These are phyloP conservation scores for Linum tenue DNA, from an alignment of 345 rosid genomes.

Conservation along the genomic window DNA sequence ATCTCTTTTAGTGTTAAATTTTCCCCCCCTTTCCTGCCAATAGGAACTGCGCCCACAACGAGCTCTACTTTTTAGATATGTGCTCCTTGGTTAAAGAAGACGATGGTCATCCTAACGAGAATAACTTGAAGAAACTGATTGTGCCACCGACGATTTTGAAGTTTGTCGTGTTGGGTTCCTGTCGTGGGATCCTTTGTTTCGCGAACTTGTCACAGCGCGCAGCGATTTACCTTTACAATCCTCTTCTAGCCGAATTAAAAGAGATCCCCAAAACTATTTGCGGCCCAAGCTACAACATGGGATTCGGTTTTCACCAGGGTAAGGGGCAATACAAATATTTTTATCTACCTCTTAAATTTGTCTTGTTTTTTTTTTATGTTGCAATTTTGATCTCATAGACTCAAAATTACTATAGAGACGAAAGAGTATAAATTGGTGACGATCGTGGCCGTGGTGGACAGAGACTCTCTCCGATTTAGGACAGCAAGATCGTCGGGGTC, in stretches of 20 bases:
- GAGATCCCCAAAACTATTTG: background rate
- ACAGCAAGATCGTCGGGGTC: background rate
- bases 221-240: background rate
- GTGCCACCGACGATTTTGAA: conserved; percentile 32
- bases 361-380: background rate
- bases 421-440: background rate
- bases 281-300: background rate
- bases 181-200: background rate
- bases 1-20: too few species aligned
- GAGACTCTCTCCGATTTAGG: background rate
- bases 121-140: conserved; percentile 28
- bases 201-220: background rate
- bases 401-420: background rate
- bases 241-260: background rate
- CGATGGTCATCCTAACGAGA: conserved; percentile 13
- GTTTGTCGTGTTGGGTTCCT: conserved; percentile 29
- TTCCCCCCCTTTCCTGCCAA: too few species aligned
- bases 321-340: background rate
- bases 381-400: background rate
- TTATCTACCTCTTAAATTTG: background rate
- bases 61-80: conserved; percentile 43
- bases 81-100: conserved; percentile 3
- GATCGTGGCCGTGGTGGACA: background rate
- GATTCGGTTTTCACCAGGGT: background rate
- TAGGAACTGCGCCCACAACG: conserved; percentile 35